Base-by-base conservation (phyloP, 257 asterid species). In the Solanum tarijense region DNA sequence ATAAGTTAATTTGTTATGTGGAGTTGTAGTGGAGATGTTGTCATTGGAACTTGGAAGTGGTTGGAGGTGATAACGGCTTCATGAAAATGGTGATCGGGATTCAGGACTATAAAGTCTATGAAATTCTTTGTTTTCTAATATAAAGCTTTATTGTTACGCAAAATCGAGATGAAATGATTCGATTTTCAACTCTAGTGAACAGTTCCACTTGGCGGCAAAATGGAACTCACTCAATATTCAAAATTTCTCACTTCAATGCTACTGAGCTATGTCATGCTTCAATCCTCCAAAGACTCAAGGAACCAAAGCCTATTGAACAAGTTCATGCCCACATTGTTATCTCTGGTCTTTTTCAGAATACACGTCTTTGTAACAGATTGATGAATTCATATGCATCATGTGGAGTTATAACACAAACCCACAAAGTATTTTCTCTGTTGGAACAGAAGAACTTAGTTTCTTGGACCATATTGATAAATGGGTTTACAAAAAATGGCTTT, bases 381-480 rank as follows among this genome's bases (percentile, higher is more conserved):
- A 84, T 92, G 92, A 89, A 89, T 71, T 92, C 93, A n/a, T 94
- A 94, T 60, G 93, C 93, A 85, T 90, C 92, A 66, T 89, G 89
- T 58, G 92, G 93, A 65, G 88, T 83, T 29, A 48, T 91, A 69
- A 18, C 79, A 34, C 34, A 89, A 86, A 83, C 95, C 92, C 93
- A 86, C 89, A 83, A 87, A 29, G 35, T 92, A 27, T 93, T 94
- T 89, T 92, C 94, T 69, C 87, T 55, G 41, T 83, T 89, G 29
- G 23, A 52, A 82, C 43, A 90, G 60, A 93, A 89, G 86, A 94
- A 92, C 85, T 18, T 94, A 89, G 89, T 94, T 87, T 91, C 97
- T 86, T 94, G 95, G 95, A 94, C 97, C 43, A 88, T 93, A 88
- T 83, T 93, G 78, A 46, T 90, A 68, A 93, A 94, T 75, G 95